Percentiles rank a stretch among this genome's conserved stretches.
These are phyloP conservation scores for Dendrobium chrysotoxum DNA, from an alignment of 106 monocot genomes.

Conservation along the genomic window DNA sequence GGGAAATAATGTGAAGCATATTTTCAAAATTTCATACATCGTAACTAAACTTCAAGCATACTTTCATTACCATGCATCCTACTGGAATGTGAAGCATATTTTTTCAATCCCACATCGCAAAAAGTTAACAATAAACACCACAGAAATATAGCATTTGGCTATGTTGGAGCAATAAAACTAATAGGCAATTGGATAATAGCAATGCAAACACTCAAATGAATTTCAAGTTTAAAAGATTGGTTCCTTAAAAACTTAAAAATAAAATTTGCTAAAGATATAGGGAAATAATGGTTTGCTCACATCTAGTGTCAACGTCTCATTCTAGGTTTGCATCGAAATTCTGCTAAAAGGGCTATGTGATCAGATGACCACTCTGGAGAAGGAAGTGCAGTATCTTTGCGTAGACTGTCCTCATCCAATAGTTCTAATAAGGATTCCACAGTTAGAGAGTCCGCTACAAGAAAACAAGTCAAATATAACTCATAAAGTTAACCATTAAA, in stretches of 20 bases:
- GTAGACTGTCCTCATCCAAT: conserved; percentile 78
- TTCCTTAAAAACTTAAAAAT: background rate
- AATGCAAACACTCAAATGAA: background rate
- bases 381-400: conserved; percentile 91
- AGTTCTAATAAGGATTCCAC: conserved; percentile 89
- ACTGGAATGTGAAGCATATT: no score
- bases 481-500: background rate
- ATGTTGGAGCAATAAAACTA: no score
- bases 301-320: conserved; percentile 28
- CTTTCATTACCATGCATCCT: no score
- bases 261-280: background rate
- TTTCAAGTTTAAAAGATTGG: background rate
- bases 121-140: no score
- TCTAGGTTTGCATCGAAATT: conserved; percentile 76
- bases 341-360: conserved; percentile 88
- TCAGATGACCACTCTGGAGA: conserved; percentile 97
- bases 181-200: background rate
- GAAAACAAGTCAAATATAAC: background rate
- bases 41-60: no score
- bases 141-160: no score
- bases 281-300: background rate
- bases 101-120: no score
- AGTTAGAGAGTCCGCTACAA: conserved; percentile 84
- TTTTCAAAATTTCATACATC: no score
- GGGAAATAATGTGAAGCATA: no score